Evolutionary conservation across 2,329 filamentous ascomycete genomes (phyloP).

Genomic region (Endoconidiophora polonica): DNA sequence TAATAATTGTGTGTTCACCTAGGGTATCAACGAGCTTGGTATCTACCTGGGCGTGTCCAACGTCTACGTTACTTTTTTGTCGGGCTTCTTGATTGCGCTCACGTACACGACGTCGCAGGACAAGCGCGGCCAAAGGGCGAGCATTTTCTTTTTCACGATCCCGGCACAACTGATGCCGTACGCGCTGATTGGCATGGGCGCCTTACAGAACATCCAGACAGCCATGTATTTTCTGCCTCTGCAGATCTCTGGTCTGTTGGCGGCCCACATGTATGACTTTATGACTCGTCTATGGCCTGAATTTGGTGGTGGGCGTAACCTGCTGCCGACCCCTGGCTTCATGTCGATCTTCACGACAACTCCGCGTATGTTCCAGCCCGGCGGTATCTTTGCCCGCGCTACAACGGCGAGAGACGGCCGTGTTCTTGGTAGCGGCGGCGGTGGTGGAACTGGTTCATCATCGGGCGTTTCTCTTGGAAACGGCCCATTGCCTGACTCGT

Average conservation of each 20-base stretch:
- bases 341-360: constrained; percentile 49
- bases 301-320: constrained; percentile 68
- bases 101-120: constrained; percentile 76
- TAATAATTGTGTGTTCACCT: neutral
- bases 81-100: constrained; percentile 61
- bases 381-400: constrained; percentile 1
- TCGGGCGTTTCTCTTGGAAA: constrained; percentile 12
- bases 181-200: constrained; percentile 57
- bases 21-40: constrained; percentile 12
- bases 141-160: constrained; percentile 69
- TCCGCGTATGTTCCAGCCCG: constrained; percentile 1
- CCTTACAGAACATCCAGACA: constrained; percentile 41
- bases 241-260: constrained; percentile 39
- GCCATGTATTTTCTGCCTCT: constrained; percentile 42
- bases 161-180: constrained; percentile 69
- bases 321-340: constrained; percentile 56
- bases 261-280: constrained; percentile 84
- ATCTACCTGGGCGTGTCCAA: constrained; percentile 9
- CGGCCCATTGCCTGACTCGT: constrained; percentile 43
- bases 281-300: constrained; percentile 74
- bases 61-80: constrained; percentile 28
- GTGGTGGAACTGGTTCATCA: constrained; percentile 3
- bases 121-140: constrained; percentile 57
- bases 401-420: neutral
- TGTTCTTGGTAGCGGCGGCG: neutral